These are phyloP conservation scores for Scopulariopsis brevicaulis DNA, from an alignment of 2,329 filamentous ascomycete species.

Conservation along the genomic window DNA sequence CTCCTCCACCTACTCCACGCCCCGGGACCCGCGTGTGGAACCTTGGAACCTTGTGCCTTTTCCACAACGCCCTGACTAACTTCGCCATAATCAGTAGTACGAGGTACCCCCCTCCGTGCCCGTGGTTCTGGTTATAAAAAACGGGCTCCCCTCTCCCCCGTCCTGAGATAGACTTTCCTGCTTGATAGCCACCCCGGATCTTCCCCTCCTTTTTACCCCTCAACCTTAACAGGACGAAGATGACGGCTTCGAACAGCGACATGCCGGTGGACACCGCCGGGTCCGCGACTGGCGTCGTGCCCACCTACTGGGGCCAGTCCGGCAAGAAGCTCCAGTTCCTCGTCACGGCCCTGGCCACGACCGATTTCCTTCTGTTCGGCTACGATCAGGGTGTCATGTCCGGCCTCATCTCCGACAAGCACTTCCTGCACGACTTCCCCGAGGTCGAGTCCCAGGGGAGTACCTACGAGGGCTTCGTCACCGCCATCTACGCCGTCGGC, in stretches of 20 bases:
- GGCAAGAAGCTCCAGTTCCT: conserved; percentile 43
- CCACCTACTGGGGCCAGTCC: conserved; percentile 45
- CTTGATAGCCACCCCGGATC: not conserved
- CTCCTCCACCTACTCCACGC: not conserved
- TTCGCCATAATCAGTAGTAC: not conserved
- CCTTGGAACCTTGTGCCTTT: not conserved
- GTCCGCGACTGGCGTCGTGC: conserved; percentile 9
- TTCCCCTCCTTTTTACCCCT: not conserved
- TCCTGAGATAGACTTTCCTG: not conserved
- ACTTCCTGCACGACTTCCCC: conserved; percentile 36
- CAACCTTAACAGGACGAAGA: not conserved
- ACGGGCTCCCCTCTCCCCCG: not conserved
- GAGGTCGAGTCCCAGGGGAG: conserved; percentile 3
- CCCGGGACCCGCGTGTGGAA: not conserved
- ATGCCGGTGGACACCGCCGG: not conserved
- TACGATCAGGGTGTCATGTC: conserved; percentile 45
- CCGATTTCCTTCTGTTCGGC: conserved; percentile 49
- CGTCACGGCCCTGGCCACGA: conserved; percentile 52
- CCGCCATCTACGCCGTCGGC: conserved; percentile 5
- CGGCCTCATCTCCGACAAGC: conserved; percentile 37
- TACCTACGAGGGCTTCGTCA: conserved; percentile 6
- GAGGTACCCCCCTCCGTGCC: not conserved
- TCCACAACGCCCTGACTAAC: not conserved
- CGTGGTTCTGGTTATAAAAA: not conserved
- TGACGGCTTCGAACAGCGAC: not conserved